Conservation (phyloP, 257 asterid genomes). For the Avicennia marina region DNA sequence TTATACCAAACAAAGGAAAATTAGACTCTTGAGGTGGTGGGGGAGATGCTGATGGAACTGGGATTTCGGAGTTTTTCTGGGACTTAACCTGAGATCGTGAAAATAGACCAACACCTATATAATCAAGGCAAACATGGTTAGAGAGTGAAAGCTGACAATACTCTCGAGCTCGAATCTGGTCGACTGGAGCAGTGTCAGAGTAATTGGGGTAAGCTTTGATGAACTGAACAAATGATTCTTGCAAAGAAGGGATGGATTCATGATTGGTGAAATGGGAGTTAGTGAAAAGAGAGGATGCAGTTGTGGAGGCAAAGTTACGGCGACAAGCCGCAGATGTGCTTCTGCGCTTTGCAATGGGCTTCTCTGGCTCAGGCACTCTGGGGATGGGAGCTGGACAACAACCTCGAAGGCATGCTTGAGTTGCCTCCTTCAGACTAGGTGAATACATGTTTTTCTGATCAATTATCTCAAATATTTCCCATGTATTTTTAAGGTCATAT, state of each 20-base stretch:
- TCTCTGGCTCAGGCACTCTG: slow-evolving; percentile 17
- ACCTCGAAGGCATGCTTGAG: slow-evolving; percentile 40
- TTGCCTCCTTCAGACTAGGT: slow-evolving; percentile 40
- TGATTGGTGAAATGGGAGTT: slow-evolving; percentile 62
- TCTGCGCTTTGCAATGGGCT: slow-evolving; percentile 21
- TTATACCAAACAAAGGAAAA: slow-evolving; percentile 43
- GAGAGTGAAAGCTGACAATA: slow-evolving; percentile 57
- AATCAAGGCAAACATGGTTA: slow-evolving; percentile 71
- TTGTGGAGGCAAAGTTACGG: slow-evolving; percentile 45
- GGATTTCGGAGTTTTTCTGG: slow-evolving; percentile 13
- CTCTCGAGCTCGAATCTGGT: slow-evolving; percentile 67
- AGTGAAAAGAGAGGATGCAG: slow-evolving; percentile 59
- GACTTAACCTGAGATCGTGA: slow-evolving; percentile 57
- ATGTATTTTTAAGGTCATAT: no score
- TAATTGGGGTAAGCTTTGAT: slow-evolving; percentile 60
- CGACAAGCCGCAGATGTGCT: slow-evolving; percentile 59
- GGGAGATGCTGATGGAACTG: slow-evolving; percentile 27
- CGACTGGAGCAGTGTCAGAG: slow-evolving; percentile 52
- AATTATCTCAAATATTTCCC: no score
- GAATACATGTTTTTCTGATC: no score
- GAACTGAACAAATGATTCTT: slow-evolving; percentile 62
- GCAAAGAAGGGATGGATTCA: slow-evolving; percentile 70
- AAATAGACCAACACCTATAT: slow-evolving; percentile 84
- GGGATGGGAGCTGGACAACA: slow-evolving; percentile 51
- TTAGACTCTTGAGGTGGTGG: slow-evolving; percentile 21